Evolutionary conservation across 371 early-diverging fungal species (phyloP).

Genomic region (Saksenaea oblongispora): DNA sequence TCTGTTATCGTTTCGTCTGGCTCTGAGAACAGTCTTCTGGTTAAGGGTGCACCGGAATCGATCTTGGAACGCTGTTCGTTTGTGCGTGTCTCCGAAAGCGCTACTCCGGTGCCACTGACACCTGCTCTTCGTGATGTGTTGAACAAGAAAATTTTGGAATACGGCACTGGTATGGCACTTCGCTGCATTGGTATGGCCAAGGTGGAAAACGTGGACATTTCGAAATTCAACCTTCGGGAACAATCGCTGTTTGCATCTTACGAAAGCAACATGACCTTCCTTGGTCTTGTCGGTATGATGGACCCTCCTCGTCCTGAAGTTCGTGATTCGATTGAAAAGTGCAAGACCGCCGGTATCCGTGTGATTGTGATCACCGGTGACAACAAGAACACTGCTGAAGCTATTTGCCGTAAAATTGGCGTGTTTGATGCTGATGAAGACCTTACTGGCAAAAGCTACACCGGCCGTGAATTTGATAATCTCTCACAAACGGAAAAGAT

Average conservation of each 20-base stretch:
- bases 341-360: constrained; percentile 92
- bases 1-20: constrained; percentile 71
- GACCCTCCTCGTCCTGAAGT: constrained; percentile 98
- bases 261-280: constrained; percentile 87
- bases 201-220: constrained; percentile 62
- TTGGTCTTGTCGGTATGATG: constrained; percentile 93
- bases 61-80: constrained; percentile 86
- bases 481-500: constrained; percentile 73
- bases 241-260: constrained; percentile 65
- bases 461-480: constrained; percentile 93
- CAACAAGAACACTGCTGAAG: constrained; percentile 93
- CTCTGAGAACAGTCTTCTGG: constrained; percentile 53
- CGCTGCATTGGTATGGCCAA: constrained; percentile 90
- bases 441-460: constrained; percentile 77
- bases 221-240: constrained; percentile 59
- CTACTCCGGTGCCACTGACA: constrained; percentile 70
- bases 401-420: constrained; percentile 92
- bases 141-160: constrained; percentile 69
- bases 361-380: constrained; percentile 99
- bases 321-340: constrained; percentile 76
- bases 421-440: constrained; percentile 79
- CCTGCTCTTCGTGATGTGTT: constrained; percentile 63
- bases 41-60: constrained; percentile 94
- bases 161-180: constrained; percentile 78
- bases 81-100: constrained; percentile 56